These are phyloP conservation scores for Arbutus unedo DNA, from an alignment of 148 eudicot species.

Conservation along the genomic window DNA sequence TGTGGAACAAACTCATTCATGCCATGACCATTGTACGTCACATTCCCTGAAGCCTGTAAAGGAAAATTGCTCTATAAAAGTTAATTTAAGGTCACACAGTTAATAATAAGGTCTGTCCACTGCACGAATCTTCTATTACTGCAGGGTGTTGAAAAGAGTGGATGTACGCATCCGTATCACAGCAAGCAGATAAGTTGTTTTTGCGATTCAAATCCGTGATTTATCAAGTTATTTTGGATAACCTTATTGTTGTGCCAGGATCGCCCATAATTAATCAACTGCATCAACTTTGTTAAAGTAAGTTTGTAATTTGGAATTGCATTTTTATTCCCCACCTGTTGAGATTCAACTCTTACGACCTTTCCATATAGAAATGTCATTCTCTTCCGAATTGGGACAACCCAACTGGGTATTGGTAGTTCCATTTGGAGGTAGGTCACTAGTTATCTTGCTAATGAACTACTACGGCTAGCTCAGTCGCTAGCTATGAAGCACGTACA, in stretches of 20 bases:
- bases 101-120: too few relatives aligned
- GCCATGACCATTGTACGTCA: slow-evolving; percentile 55
- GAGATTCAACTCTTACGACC: neutral
- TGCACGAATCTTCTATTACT: too few relatives aligned
- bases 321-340: neutral
- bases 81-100: neutral
- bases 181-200: too few relatives aligned
- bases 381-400: neutral
- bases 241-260: too few relatives aligned
- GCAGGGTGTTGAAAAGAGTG: too few relatives aligned
- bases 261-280: neutral
- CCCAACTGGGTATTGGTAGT: neutral
- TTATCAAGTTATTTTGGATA: too few relatives aligned
- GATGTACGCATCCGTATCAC: too few relatives aligned
- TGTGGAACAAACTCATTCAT: slow-evolving; percentile 64
- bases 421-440: neutral
- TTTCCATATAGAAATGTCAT: neutral
- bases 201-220: too few relatives aligned
- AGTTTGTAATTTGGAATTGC: neutral
- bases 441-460: neutral
- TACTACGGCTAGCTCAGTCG: neutral
- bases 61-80: neutral
- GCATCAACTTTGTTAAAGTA: neutral
- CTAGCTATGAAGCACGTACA: neutral
- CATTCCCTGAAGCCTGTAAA: slow-evolving; percentile 47